Percentiles rank a stretch among this genome's conserved stretches.
Evolutionary conservation across 2,329 filamentous ascomycete genomes (phyloP).

Genomic region (Fusarium sp.): DNA sequence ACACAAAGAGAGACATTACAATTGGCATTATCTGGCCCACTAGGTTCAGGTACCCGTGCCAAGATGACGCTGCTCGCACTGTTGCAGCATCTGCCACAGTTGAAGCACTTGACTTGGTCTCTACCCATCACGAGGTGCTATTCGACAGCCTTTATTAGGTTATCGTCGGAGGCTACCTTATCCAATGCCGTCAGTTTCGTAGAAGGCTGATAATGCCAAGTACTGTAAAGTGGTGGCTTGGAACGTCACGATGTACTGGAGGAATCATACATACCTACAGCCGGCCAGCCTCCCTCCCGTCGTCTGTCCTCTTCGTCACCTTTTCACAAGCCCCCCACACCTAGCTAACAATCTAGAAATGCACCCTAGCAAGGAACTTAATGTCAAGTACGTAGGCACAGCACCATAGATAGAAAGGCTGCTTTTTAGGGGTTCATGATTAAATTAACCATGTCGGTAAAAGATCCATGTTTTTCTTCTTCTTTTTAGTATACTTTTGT

Average conservation of each 20-base stretch:
- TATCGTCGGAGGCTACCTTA: not conserved
- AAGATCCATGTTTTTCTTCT: not conserved
- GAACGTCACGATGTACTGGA: slow-evolving; percentile 2
- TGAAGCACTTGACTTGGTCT: slow-evolving; percentile 16
- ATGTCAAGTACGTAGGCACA: slow-evolving; percentile 23
- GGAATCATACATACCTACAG: not conserved
- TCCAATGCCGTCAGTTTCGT: slow-evolving; percentile 15
- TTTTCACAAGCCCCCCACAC: slow-evolving; percentile 26
- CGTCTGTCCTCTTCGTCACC: slow-evolving; percentile 6
- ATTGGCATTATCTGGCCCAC: slow-evolving; percentile 19
- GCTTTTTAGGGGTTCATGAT: slow-evolving; percentile 2
- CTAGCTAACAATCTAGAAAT: slow-evolving; percentile 30
- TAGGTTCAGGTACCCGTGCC: slow-evolving; percentile 12
- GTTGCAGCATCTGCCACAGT: slow-evolving; percentile 31
- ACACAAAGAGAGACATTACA: slow-evolving; percentile 14
- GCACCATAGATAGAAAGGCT: slow-evolving; percentile 6
- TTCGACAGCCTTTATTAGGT: slow-evolving; percentile 11
- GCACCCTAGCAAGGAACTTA: slow-evolving; percentile 25
- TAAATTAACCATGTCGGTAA: not conserved
- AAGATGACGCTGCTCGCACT: slow-evolving; percentile 35
- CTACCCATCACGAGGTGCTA: slow-evolving; percentile 15
- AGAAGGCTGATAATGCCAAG: slow-evolving; percentile 14
- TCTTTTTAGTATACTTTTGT: not conserved
- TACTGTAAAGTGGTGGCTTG: slow-evolving; percentile 17
- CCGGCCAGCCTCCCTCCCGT: slow-evolving; percentile 6